phyloP scores from a whole-genome alignment of 306 rosid species.

The Dalbergia oliveri region DNA sequence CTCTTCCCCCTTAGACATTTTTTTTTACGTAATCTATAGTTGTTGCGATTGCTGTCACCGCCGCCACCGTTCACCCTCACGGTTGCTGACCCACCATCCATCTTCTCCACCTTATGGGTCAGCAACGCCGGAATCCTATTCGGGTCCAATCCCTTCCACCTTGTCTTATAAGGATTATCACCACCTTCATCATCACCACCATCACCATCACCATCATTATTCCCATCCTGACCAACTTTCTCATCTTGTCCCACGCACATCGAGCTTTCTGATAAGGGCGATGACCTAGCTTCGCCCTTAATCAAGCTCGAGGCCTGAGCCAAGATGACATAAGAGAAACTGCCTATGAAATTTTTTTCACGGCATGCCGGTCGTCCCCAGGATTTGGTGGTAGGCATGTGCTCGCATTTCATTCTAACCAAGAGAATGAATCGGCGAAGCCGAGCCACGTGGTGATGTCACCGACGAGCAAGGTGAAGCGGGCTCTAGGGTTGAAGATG shows the following conservation, averaged over 20 bases:
- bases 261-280: constrained; percentile 25
- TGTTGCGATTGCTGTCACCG: not conserved
- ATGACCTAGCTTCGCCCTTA: constrained; percentile 67
- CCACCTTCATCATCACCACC: constrained; percentile 18
- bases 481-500: constrained; percentile 86
- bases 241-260: not conserved
- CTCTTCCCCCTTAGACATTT: constrained; percentile 41
- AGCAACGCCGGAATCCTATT: constrained; percentile 79
- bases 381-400: constrained; percentile 83
- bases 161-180: constrained; percentile 49
- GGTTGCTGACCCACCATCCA: constrained; percentile 43
- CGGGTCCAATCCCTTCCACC: constrained; percentile 52
- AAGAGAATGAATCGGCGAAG: constrained; percentile 28
- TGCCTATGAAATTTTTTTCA: constrained; percentile 92
- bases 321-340: constrained; percentile 72
- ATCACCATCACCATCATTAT: constrained; percentile 45
- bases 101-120: constrained; percentile 67
- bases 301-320: constrained; percentile 55
- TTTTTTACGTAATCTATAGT: not conserved
- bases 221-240: not conserved
- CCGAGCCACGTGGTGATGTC: constrained; percentile 69
- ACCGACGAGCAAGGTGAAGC: constrained; percentile 80
- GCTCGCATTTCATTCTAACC: constrained; percentile 57
- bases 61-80: constrained; percentile 32
- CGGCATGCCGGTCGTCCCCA: constrained; percentile 80